Conservation (phyloP, 2,329 filamentous ascomycete species). For the Aspergillus viridinutans region DNA sequence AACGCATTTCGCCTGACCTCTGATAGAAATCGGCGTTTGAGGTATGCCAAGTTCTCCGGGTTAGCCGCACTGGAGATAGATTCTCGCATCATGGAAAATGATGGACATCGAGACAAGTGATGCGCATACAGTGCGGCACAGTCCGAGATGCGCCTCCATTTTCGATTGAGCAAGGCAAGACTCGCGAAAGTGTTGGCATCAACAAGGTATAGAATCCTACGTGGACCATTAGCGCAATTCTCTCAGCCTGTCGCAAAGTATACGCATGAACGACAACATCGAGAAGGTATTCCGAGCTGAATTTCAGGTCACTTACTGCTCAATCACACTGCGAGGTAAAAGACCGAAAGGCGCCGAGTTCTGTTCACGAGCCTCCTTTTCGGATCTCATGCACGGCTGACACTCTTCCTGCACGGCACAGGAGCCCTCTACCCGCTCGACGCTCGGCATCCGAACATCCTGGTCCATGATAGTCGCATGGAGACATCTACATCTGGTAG, state of each 20-base stretch:
- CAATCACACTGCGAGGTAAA: slow-evolving; percentile 26
- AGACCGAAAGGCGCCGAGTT: slow-evolving; percentile 17
- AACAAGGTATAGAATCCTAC: slow-evolving; percentile 44
- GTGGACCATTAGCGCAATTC: slow-evolving; percentile 17
- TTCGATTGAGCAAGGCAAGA: slow-evolving; percentile 40
- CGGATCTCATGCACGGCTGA: slow-evolving; percentile 2
- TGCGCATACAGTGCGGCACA: slow-evolving; percentile 43
- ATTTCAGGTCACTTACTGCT: slow-evolving; percentile 21
- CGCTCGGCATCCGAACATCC: slow-evolving; percentile 16
- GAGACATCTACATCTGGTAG: slow-evolving; percentile 14
- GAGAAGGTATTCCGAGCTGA: slow-evolving; percentile 2
- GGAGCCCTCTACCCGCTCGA: slow-evolving; percentile 12
- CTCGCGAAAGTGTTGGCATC: slow-evolving; percentile 48
- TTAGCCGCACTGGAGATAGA: slow-evolving; percentile 27
- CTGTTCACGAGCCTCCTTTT: slow-evolving; percentile 5
- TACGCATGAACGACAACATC: neutral
- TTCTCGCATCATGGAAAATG: slow-evolving; percentile 37
- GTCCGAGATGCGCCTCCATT: slow-evolving; percentile 43
- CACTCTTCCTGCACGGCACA: slow-evolving; percentile 7
- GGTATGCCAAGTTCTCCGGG: slow-evolving; percentile 50
- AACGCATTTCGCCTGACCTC: slow-evolving; percentile 75
- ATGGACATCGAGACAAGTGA: slow-evolving; percentile 43
- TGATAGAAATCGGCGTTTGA: slow-evolving; percentile 63
- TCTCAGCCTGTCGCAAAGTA: neutral
- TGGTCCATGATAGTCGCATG: slow-evolving; percentile 20